Percentiles rank a stretch among this genome's conserved stretches.
phyloP scores from a whole-genome alignment of 768 basidiomycete species.

The Chalciporus pseudorubinellus region DNA sequence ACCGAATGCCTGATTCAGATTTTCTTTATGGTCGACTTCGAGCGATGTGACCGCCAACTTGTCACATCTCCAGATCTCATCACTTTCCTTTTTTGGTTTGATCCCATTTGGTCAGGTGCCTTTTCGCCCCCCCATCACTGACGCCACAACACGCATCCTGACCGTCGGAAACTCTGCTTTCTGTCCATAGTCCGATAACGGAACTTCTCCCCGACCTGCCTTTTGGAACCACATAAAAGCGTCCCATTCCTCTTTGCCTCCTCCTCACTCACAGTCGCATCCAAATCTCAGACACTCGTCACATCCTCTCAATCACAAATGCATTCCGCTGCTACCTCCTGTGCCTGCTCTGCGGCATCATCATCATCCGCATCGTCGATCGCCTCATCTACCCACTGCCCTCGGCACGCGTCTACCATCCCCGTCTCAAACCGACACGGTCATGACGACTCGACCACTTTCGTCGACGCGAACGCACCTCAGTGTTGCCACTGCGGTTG shows the following conservation, averaged over 20 bases:
- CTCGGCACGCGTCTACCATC: constrained; percentile 14
- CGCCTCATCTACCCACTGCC: constrained; percentile 2
- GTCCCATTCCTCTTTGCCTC: neutral
- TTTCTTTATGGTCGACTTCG: constrained; percentile 13
- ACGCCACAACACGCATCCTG: constrained; percentile 38
- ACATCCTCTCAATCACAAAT: constrained; percentile 10
- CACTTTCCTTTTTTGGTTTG: constrained; percentile 17
- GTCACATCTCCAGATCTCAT: constrained; percentile 5
- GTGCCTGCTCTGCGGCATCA: constrained; percentile 14
- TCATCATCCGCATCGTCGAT: constrained; percentile 9
- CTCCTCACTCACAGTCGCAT: constrained; percentile 1
- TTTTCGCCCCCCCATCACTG: constrained; percentile 35
- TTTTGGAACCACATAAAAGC: constrained; percentile 30
- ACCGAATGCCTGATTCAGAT: constrained; percentile 19
- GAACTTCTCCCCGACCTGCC: constrained; percentile 32
- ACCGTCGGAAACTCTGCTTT: constrained; percentile 32
- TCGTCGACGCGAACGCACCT: constrained; percentile 55
- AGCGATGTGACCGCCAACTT: constrained; percentile 34
- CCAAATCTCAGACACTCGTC: neutral
- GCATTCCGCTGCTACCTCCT: constrained; percentile 18
- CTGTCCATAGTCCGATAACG: constrained; percentile 37
- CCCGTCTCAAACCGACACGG: constrained; percentile 25
- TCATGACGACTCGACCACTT: constrained; percentile 27
- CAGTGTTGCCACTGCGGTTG: constrained; percentile 79
- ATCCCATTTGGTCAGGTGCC: constrained; percentile 31